phyloP scores from a whole-genome alignment of 2,329 filamentous ascomycete genomes.

The Juglanconis sp. region DNA sequence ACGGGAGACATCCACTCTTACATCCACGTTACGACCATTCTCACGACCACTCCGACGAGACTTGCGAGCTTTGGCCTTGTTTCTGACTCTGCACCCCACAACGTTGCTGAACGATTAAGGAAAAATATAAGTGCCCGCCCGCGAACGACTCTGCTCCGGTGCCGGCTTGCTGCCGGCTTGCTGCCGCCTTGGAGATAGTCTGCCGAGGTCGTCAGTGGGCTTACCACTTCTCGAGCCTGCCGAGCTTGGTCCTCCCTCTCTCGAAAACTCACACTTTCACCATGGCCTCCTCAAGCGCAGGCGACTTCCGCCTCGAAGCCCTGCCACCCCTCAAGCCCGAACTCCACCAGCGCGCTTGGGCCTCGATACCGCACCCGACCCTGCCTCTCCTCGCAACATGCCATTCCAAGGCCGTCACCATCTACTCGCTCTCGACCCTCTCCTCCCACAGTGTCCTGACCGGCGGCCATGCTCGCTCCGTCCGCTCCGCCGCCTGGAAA shows the following conservation, averaged over 20 bases:
- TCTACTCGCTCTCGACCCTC: slow-evolving; percentile 84
- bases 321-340: slow-evolving; percentile 52
- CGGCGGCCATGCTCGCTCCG: slow-evolving; percentile 85
- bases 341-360: slow-evolving; percentile 75
- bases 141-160: too few relatives aligned
- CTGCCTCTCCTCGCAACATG: slow-evolving; percentile 86
- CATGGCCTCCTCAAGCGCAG: slow-evolving; percentile 31
- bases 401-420: slow-evolving; percentile 79
- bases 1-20: too few relatives aligned
- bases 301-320: slow-evolving; percentile 24
- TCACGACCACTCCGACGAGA: too few relatives aligned
- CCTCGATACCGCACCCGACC: slow-evolving; percentile 77
- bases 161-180: too few relatives aligned
- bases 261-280: not conserved
- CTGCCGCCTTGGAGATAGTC: too few relatives aligned
- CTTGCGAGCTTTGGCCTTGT: too few relatives aligned
- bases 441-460: slow-evolving; percentile 74
- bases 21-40: too few relatives aligned
- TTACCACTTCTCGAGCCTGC: not conserved
- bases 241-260: not conserved
- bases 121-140: too few relatives aligned
- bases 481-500: slow-evolving; percentile 88
- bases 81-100: too few relatives aligned
- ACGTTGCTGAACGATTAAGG: too few relatives aligned
- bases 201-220: too few relatives aligned